Base-by-base conservation (phyloP, 148 eudicot species). In the Chenopodium suecicum region DNA sequence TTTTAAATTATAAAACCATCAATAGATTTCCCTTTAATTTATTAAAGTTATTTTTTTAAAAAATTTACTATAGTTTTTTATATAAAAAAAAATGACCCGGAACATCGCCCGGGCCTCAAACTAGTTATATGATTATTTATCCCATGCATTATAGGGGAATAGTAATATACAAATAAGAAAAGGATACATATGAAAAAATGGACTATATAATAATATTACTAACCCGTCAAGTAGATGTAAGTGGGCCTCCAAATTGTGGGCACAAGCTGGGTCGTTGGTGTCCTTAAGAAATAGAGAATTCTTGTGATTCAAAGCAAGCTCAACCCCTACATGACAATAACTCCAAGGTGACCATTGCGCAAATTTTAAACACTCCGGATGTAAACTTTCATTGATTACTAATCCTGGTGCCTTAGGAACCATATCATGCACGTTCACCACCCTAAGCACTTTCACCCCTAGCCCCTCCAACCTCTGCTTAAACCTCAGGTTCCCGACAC, bases 211-310 rank as follows among this genome's bases (percentile, higher is more conserved):
- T 1, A 69, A 32, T 27, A 7, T 34, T 22, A 85, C 92, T 83
- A 81, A 91, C 89, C 93, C 91, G 41, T 91, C 97, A 70, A 93
- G 85, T 78, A 93, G 84, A 82, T 93, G 97, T 83, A 93, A 82
- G 71, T 63, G 92, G 72, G 93, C 97, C 80, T 94, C 98, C 89
- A 94, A 83, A 78, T 92, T 90, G 81, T 94, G 98, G 0, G 94
- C 86, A 80, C 93, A 92, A 78, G n/a, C 44, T 13, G 77, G 85
- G 70, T 94, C 97, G 41, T 74, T 86, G 1, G 84, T 83, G 1
- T 88, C 89, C 31, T 85, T 92, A 52, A 94, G 78, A 79, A 92
- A 94, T 31, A 94, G 92, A 17, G 98, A 94, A 73, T 88, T 79
- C 67, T 84, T 84, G 74, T 94, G 98, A 66, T 94, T 92, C 84